Conservation (phyloP, 306 rosid genomes). For the Prunus mongolica region DNA sequence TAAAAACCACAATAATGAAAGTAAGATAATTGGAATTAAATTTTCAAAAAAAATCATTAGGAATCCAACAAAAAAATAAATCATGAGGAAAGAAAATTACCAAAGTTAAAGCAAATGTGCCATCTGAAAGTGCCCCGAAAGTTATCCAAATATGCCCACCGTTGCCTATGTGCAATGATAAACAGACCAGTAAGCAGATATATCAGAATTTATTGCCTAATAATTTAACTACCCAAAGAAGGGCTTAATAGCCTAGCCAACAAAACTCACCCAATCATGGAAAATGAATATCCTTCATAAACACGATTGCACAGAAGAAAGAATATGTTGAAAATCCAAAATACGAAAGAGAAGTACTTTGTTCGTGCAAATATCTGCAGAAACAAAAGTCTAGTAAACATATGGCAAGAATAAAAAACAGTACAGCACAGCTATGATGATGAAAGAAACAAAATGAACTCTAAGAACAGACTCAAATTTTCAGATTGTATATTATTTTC, state of each 20-base stretch:
- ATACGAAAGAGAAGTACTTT: constrained; percentile 51
- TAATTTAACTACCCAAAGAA: constrained; percentile 14
- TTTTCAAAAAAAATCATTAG: constrained; percentile 5
- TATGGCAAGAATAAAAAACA: constrained; percentile 12
- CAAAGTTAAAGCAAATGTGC: constrained; percentile 98
- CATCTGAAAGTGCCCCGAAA: constrained; percentile 89
- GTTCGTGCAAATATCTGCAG: constrained; percentile 69
- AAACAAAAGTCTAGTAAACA: constrained; percentile 17
- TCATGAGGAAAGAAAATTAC: constrained; percentile 35
- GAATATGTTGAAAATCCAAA: constrained; percentile 84
- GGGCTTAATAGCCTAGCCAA: constrained; percentile 13
- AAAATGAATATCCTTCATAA: constrained; percentile 86
- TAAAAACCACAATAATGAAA: background rate
- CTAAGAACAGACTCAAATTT: background rate
- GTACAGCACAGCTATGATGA: background rate
- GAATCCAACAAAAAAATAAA: background rate
- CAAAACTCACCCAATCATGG: constrained; percentile 71
- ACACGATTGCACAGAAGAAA: constrained; percentile 86
- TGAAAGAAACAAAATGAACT: background rate
- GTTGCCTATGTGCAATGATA: constrained; percentile 43
- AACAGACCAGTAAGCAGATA: constrained; percentile 18
- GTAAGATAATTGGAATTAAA: constrained; percentile 14
- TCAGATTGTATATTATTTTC: background rate
- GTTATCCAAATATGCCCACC: constrained; percentile 69
- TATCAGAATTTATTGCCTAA: constrained; percentile 3